phyloP scores from a whole-genome alignment of 2,329 filamentous ascomycete genomes.

The Alternaria burnsii region DNA sequence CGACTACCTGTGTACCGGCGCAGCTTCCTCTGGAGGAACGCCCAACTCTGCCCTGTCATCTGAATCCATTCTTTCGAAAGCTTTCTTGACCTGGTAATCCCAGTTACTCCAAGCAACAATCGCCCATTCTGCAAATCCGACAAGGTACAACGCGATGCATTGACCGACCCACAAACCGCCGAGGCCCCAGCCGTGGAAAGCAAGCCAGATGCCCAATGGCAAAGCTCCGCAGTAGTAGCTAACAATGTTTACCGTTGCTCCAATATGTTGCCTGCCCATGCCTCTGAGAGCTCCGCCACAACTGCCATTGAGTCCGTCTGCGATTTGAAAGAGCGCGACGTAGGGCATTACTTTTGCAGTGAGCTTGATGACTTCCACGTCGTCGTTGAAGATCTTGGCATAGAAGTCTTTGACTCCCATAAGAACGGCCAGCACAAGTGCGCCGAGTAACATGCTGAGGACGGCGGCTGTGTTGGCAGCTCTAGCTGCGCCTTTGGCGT shows the following conservation, averaged over 20 bases:
- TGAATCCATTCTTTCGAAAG: constrained; percentile 73
- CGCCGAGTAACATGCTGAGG: constrained; percentile 74
- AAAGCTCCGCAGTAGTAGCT: constrained; percentile 86
- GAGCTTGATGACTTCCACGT: constrained; percentile 73
- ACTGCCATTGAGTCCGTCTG: constrained; percentile 84
- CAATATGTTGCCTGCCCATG: constrained; percentile 87
- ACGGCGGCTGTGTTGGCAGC: constrained; percentile 79
- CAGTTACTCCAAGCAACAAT: constrained; percentile 82
- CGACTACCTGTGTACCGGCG: constrained; percentile 26
- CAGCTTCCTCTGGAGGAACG: constrained; percentile 32
- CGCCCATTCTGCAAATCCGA: constrained; percentile 79
- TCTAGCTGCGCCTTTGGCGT: constrained; percentile 70
- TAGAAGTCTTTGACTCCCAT: constrained; percentile 77
- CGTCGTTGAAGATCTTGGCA: constrained; percentile 82
- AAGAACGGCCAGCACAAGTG: constrained; percentile 71
- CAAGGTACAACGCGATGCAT: constrained; percentile 75
- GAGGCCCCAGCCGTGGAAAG: constrained; percentile 86
- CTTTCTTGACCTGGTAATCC: constrained; percentile 75
- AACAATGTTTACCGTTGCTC: constrained; percentile 80
- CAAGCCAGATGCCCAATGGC: constrained; percentile 82
- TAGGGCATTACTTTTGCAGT: constrained; percentile 83
- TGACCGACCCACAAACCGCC: constrained; percentile 84
- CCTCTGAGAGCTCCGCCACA: constrained; percentile 83
- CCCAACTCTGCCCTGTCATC: constrained; percentile 54
- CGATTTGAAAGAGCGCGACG: constrained; percentile 89